phyloP scores from a whole-genome alignment of 1,139 yeast species.

The Kodamaea sp. region DNA sequence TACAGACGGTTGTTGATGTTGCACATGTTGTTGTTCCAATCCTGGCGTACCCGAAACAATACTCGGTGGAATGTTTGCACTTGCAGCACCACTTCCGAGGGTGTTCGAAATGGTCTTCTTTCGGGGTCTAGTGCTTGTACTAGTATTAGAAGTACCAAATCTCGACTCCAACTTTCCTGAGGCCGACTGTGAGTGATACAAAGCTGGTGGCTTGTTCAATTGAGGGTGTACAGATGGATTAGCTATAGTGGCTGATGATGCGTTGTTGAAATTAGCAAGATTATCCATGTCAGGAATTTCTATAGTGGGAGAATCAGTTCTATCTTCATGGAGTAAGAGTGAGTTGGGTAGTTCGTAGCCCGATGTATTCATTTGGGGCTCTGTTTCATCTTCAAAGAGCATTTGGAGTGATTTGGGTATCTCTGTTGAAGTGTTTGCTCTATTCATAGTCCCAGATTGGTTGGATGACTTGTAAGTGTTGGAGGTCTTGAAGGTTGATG shows the following conservation, averaged over 20 bases:
- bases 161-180: constrained; percentile 45
- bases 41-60: neutral
- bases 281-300: constrained; percentile 50
- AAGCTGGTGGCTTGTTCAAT: constrained; percentile 51
- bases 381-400: constrained; percentile 55
- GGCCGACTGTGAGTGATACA: constrained; percentile 52
- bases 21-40: constrained; percentile 5
- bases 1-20: constrained; percentile 8
- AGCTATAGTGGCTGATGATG: constrained; percentile 8
- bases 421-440: constrained; percentile 21
- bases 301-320: constrained; percentile 46
- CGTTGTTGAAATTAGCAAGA: constrained; percentile 24
- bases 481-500: constrained; percentile 3
- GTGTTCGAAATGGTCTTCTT: constrained; percentile 46
- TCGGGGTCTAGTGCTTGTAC: constrained; percentile 28
- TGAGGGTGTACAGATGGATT: constrained; percentile 26
- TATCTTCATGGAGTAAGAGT: constrained; percentile 13
- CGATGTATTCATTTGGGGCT: constrained; percentile 6
- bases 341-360: constrained; percentile 7
- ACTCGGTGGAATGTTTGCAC: neutral
- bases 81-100: constrained; percentile 18
- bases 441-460: neutral
- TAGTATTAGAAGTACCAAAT: constrained; percentile 19
- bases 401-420: constrained; percentile 75
- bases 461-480: neutral